Evolutionary conservation across 495 filamentous ascomycete species (phyloP).

Genomic region (Aspergillus haitiensis): DNA sequence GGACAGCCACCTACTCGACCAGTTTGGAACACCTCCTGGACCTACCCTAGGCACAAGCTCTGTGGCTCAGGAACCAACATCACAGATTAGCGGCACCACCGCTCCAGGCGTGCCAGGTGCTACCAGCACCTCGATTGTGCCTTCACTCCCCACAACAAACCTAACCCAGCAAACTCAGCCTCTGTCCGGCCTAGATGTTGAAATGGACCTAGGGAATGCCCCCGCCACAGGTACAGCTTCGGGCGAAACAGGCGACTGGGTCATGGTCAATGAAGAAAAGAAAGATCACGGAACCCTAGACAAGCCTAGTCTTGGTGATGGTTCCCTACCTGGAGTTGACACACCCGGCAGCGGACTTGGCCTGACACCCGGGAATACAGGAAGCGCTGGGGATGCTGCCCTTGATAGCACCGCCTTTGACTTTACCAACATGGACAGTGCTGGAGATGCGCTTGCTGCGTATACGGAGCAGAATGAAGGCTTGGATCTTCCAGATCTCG

Average conservation of each 20-base stretch:
- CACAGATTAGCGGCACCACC: constrained; percentile 10
- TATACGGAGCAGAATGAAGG: constrained; percentile 56
- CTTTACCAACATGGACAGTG: constrained; percentile 60
- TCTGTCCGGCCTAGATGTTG: constrained; percentile 34
- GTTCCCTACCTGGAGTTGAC: constrained; percentile 21
- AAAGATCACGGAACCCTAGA: constrained; percentile 27
- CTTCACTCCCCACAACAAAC: constrained; percentile 21
- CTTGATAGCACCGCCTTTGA: constrained; percentile 51
- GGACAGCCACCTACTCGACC: constrained; percentile 59
- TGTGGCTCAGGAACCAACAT: constrained; percentile 9
- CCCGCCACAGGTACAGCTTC: constrained; percentile 34
- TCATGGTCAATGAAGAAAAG: constrained; percentile 56
- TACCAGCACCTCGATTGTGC: constrained; percentile 24
- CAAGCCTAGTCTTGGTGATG: constrained; percentile 21
- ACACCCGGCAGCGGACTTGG: constrained; percentile 32
- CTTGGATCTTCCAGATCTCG: constrained; percentile 52
- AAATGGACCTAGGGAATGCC: constrained; percentile 45
- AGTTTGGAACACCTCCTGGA: constrained; percentile 56
- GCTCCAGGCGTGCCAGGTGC: constrained; percentile 4
- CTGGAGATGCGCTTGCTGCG: constrained; percentile 62
- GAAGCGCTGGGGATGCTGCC: constrained; percentile 30
- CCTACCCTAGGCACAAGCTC: constrained; percentile 20
- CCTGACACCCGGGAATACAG: constrained; percentile 30
- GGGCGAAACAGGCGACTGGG: constrained; percentile 57
- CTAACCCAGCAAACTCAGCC: constrained; percentile 13